A percentile compares a stretch with the other conserved stretches of the same genome.
phyloP scores from a whole-genome alignment of 2,329 filamentous ascomycete species.

The Rhexocercosporidium sp. region DNA sequence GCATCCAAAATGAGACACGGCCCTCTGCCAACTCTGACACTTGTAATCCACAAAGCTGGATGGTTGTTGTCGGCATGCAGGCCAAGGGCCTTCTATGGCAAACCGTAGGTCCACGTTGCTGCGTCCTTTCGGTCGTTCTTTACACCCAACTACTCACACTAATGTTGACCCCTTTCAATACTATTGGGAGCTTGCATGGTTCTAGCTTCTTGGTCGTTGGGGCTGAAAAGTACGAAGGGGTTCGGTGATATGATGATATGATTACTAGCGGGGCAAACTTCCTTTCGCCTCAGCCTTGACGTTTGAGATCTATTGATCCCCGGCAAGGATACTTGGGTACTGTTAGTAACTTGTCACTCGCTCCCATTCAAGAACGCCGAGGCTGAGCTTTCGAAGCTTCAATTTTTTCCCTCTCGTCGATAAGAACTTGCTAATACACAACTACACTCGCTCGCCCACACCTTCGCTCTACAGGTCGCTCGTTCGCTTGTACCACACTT shows the following conservation, averaged over 20 bases:
- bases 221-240: neutral
- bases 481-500: neutral
- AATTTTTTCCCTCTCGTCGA: neutral
- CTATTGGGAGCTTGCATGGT: constrained; percentile 7
- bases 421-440: neutral
- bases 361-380: neutral
- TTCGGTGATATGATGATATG: constrained; percentile 10
- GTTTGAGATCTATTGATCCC: constrained; percentile 12
- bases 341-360: neutral
- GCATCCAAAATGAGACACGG: constrained; percentile 5
- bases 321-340: neutral
- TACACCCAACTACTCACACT: neutral
- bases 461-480: neutral
- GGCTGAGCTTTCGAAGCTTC: constrained; percentile 5
- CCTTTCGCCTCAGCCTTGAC: constrained; percentile 6
- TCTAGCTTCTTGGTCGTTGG: neutral
- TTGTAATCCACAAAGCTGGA: neutral
- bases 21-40: neutral
- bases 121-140: neutral
- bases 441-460: neutral
- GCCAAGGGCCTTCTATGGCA: constrained; percentile 9
- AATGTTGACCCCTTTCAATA: neutral
- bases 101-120: constrained; percentile 11
- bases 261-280: constrained; percentile 1
- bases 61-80: neutral